A percentile compares a stretch with the other conserved stretches of the same genome.
Evolutionary conservation across 208 protist species (phyloP).

Genomic region (Leishmania arabica): DNA sequence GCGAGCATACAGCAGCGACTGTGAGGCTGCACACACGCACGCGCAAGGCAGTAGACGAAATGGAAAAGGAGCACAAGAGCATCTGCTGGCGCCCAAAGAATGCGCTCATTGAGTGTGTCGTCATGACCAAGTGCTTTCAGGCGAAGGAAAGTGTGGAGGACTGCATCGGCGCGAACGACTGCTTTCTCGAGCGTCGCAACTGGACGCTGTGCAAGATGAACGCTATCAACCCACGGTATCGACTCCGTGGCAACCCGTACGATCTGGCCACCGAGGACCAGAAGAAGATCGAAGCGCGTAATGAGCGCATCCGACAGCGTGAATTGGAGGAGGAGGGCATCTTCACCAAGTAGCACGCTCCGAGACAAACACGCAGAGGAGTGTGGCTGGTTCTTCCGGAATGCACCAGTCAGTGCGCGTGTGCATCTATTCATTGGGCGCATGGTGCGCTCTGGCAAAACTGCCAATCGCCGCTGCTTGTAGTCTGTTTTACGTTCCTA

Average conservation of each 20-base stretch:
- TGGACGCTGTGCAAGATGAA: conserved; percentile 92
- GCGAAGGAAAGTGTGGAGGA: conserved; percentile 81
- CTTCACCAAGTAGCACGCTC: conserved; percentile 41
- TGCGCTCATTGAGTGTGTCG: conserved; percentile 84
- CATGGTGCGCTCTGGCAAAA: not conserved
- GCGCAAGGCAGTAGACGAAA: conserved; percentile 4
- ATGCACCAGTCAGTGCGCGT: not conserved
- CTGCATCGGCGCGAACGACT: conserved; percentile 79
- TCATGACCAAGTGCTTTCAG: conserved; percentile 87
- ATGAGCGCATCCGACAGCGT: conserved; percentile 79
- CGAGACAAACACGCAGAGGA: not conserved
- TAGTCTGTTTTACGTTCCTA: not conserved
- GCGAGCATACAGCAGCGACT: not conserved
- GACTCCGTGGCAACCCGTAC: conserved; percentile 87
- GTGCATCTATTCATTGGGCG: not conserved
- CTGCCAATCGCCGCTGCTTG: not conserved
- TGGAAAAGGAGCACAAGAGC: conserved; percentile 83
- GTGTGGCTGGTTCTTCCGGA: not conserved
- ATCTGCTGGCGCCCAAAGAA: conserved; percentile 91
- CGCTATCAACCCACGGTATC: conserved; percentile 85
- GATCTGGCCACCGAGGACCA: conserved; percentile 87
- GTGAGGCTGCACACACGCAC: not conserved
- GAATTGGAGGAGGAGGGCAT: conserved; percentile 86
- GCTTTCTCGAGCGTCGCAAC: conserved; percentile 84
- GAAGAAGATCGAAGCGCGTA: conserved; percentile 84